Conservation (phyloP, 2,329 filamentous ascomycete species). For the Lasiodiplodia gonubiensis region DNA sequence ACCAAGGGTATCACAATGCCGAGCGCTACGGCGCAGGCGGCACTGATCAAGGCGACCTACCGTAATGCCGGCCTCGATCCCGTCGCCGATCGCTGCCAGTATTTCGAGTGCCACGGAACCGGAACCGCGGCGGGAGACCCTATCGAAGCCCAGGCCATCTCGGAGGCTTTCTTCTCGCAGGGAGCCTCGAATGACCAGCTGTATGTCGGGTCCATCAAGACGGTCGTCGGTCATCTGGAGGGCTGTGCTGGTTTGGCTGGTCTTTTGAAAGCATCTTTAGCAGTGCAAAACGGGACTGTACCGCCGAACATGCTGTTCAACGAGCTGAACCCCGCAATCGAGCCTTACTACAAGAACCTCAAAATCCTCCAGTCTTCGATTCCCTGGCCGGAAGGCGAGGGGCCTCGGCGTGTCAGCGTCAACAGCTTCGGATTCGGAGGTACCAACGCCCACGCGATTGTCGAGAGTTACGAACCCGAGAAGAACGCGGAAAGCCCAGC, state of each 20-base stretch:
- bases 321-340: slow-evolving; percentile 41
- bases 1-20: slow-evolving; percentile 39
- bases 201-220: slow-evolving; percentile 41
- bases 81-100: slow-evolving; percentile 31
- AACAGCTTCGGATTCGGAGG: slow-evolving; percentile 38
- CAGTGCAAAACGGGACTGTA: slow-evolving; percentile 44
- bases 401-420: slow-evolving; percentile 31
- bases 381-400: slow-evolving; percentile 31
- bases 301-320: slow-evolving; percentile 45
- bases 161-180: slow-evolving; percentile 5
- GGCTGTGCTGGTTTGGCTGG: slow-evolving; percentile 47
- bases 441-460: slow-evolving; percentile 37
- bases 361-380: slow-evolving; percentile 26
- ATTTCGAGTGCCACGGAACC: slow-evolving; percentile 46
- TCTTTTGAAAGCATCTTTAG: slow-evolving; percentile 45
- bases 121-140: slow-evolving; percentile 30
- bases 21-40: slow-evolving; percentile 36
- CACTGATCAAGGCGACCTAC: slow-evolving; percentile 44
- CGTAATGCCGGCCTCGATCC: slow-evolving; percentile 41
- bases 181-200: slow-evolving; percentile 19
- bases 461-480: slow-evolving; percentile 31
- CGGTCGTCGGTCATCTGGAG: slow-evolving; percentile 51
- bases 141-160: slow-evolving; percentile 31
- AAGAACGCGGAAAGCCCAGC: no score
- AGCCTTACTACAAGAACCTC: slow-evolving; percentile 31